These are phyloP conservation scores for Phlebopus sp. DNA, from an alignment of 1,284 basidiomycete genomes.

Conservation along the genomic window DNA sequence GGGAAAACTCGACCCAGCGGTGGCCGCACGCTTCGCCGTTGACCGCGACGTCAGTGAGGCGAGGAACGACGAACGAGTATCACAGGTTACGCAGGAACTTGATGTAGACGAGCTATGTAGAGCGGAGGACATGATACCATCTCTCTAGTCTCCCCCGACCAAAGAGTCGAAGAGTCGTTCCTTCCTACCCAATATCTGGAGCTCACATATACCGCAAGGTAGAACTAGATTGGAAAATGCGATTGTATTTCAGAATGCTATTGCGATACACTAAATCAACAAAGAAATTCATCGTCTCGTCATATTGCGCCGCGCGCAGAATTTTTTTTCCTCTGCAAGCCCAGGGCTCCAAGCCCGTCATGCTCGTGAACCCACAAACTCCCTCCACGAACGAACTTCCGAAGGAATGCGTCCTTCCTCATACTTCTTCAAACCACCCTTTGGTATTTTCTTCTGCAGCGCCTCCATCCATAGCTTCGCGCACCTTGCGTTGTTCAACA, in stretches of 20 bases:
- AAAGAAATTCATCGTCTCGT: neutral
- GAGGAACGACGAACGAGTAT: conserved; percentile 36
- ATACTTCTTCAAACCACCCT: conserved; percentile 81
- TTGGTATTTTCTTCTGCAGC: conserved; percentile 83
- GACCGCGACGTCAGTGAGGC: conserved; percentile 32
- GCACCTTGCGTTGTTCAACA: conserved; percentile 89
- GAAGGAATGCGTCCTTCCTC: conserved; percentile 89
- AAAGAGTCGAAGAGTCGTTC: too few species aligned
- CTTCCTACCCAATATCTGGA: too few species aligned
- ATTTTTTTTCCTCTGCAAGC: too few species aligned
- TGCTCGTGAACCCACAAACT: conserved; percentile 75
- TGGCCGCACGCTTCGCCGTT: conserved; percentile 56
- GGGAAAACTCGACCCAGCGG: conserved; percentile 50
- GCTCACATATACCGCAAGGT: neutral
- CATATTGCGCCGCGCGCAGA: too few species aligned
- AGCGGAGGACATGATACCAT: conserved; percentile 41
- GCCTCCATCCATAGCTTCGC: conserved; percentile 92
- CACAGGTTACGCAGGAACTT: conserved; percentile 37
- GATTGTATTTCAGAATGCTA: neutral
- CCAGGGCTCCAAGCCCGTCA: conserved; percentile 21
- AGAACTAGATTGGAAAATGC: neutral
- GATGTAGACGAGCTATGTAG: conserved; percentile 48
- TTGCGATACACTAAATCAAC: neutral
- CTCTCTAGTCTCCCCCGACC: too few species aligned
- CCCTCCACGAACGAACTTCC: conserved; percentile 90